Evolutionary conservation across 2,329 filamentous ascomycete genomes (phyloP), one percentile per base, ranked within the genome.

Genomic region (Aulographum hederae): DNA sequence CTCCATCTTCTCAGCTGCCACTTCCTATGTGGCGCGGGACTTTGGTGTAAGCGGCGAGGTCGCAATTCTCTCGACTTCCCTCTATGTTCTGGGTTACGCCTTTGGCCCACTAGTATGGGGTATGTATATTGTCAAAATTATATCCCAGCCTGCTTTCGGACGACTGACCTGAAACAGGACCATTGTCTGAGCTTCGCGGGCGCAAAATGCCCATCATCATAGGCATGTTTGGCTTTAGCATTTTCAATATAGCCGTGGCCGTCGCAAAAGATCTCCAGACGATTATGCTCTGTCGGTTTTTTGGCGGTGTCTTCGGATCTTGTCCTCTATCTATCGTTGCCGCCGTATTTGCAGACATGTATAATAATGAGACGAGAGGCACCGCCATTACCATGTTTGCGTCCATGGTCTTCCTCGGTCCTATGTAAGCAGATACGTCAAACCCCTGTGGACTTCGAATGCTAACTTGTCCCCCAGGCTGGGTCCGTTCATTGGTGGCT

Each of bases 341-440:
- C 2, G 70, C 69, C 33, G 67, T 72, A 6, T 67, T 73, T 37
- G 67, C 69, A 10, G 70, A 75, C 43, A 67, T 72, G 50, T 73
- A 72, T 40, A 44, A 55, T 6, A 61, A 63, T 3, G 48, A 54
- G 0, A 53, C 70, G 31, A 52, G 70, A 38, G 69, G 69, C 5
- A 48, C 64, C 26, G 75, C 73, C 1, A 64, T 72, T 38, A 65
- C 67, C n/a, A 45, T 77, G 18, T 81, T 78, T 42, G 69, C 73
- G 3, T 61, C 70, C 11, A 71, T 72, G 5, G 74, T 74, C 1
- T 78, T 78, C 47, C 56, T 79, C 34, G 74, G 74, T 1, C 71
- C 75, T 0, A 65, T 53, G 33, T 67, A 56, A 46, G 72, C n/a
- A n/a, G n/a, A n/a, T n/a, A n/a, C n/a, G n/a, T n/a, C n/a, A n/a